Conservation (phyloP, 2,329 filamentous ascomycete genomes). For the Colletotrichum siamense region DNA sequence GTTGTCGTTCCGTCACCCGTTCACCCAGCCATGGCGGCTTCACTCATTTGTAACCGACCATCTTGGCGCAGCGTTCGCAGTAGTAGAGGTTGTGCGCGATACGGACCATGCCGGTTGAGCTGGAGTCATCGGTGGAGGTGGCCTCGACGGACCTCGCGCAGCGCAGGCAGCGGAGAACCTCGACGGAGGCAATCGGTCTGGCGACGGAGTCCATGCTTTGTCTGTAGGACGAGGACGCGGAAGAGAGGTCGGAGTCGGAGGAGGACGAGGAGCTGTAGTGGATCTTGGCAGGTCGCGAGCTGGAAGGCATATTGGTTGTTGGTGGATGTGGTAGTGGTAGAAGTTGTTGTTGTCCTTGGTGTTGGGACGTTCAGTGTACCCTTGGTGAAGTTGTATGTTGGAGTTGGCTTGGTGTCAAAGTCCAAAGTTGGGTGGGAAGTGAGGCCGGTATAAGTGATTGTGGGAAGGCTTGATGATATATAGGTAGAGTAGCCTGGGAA, state of each 20-base stretch:
- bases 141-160: slow-evolving; percentile 66
- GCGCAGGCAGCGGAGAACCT: slow-evolving; percentile 67
- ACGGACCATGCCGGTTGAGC: slow-evolving; percentile 66
- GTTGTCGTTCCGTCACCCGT: neutral
- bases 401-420: neutral
- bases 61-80: slow-evolving; percentile 67
- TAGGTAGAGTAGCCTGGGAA: slow-evolving; percentile 10
- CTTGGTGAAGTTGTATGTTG: neutral
- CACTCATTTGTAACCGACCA: slow-evolving; percentile 66
- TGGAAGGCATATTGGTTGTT: slow-evolving; percentile 30
- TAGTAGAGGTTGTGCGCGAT: slow-evolving; percentile 72
- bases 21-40: neutral
- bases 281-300: slow-evolving; percentile 38
- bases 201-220: slow-evolving; percentile 56
- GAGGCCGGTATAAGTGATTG: neutral
- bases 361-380: neutral
- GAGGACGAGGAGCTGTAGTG: slow-evolving; percentile 46
- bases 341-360: neutral
- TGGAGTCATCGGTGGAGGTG: slow-evolving; percentile 64
- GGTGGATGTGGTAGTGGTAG: neutral
- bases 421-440: neutral
- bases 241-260: slow-evolving; percentile 49
- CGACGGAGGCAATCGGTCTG: slow-evolving; percentile 57
- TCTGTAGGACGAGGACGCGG: slow-evolving; percentile 39
- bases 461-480: slow-evolving; percentile 21